phyloP scores from a whole-genome alignment of 352 stramenopile genomes.

The Phytophthora quininea region DNA sequence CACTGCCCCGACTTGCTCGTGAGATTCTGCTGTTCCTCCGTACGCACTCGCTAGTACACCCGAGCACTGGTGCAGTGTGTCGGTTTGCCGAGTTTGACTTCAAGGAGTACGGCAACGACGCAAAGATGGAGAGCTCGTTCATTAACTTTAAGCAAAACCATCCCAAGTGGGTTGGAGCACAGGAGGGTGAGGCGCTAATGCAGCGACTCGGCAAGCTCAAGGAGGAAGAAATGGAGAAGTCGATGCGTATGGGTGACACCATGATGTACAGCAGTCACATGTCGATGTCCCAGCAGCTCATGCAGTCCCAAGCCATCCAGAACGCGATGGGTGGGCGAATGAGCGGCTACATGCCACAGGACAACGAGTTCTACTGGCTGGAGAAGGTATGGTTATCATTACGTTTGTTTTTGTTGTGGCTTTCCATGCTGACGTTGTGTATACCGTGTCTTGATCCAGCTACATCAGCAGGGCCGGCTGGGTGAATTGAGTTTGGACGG shows the following conservation, averaged over 20 bases:
- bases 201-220: constrained; percentile 72
- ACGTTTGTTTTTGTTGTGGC: neutral
- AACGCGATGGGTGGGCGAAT: constrained; percentile 65
- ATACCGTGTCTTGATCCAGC: constrained; percentile 33
- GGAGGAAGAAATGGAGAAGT: constrained; percentile 88
- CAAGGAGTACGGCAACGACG: constrained; percentile 91
- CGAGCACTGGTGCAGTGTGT: constrained; percentile 94
- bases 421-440: constrained; percentile 9
- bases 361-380: constrained; percentile 91
- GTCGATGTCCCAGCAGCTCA: constrained; percentile 88
- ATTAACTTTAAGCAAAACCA: constrained; percentile 96
- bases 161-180: constrained; percentile 79
- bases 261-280: constrained; percentile 81
- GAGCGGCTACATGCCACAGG: constrained; percentile 60
- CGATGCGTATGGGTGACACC: constrained; percentile 82
- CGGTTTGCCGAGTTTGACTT: constrained; percentile 97
- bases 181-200: constrained; percentile 79
- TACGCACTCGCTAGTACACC: constrained; percentile 91
- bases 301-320: constrained; percentile 87
- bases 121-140: constrained; percentile 98
- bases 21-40: constrained; percentile 95
- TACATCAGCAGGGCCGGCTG: constrained; percentile 67
- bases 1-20: constrained; percentile 89
- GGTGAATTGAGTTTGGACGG: constrained; percentile 45
- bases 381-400: constrained; percentile 67